Evolutionary conservation across 768 basidiomycete genomes (phyloP).

Genomic region (Lactarius tabidus): DNA sequence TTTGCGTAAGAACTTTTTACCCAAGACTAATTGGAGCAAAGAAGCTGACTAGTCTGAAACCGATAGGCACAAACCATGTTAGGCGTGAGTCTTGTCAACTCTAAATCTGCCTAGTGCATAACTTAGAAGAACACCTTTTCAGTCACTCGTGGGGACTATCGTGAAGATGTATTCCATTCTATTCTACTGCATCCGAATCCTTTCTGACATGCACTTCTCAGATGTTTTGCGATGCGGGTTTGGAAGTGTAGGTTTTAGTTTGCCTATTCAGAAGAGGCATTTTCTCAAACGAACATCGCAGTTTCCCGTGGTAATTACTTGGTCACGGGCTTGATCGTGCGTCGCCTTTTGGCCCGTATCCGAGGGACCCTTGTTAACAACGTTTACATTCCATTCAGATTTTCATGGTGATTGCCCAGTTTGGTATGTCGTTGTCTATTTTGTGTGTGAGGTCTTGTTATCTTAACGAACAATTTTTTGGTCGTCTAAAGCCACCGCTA

Average conservation of each 20-base stretch:
- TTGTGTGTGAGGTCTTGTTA: neutral
- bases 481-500: neutral
- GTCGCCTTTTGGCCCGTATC: neutral
- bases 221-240: slow-evolving; percentile 25
- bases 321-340: slow-evolving; percentile 23
- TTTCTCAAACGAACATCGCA: slow-evolving; percentile 2
- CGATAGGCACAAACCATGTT: slow-evolving; percentile 19
- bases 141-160: slow-evolving; percentile 19
- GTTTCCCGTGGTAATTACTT: slow-evolving; percentile 22
- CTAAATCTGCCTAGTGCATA: neutral
- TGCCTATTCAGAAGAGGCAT: neutral
- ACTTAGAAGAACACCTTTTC: neutral
- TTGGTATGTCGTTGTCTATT: slow-evolving; percentile 16
- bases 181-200: neutral
- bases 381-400: slow-evolving; percentile 16
- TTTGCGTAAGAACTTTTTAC: slow-evolving; percentile 18
- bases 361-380: neutral
- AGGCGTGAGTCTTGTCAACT: slow-evolving; percentile 16
- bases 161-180: slow-evolving; percentile 20
- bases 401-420: slow-evolving; percentile 19
- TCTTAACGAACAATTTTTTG: neutral
- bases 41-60: slow-evolving; percentile 4
- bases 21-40: neutral
- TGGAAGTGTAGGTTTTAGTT: slow-evolving; percentile 24
- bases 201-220: neutral